Conservation (phyloP, 192 early-diverging fungal genomes). For the Linnemannia schmuckeri region DNA sequence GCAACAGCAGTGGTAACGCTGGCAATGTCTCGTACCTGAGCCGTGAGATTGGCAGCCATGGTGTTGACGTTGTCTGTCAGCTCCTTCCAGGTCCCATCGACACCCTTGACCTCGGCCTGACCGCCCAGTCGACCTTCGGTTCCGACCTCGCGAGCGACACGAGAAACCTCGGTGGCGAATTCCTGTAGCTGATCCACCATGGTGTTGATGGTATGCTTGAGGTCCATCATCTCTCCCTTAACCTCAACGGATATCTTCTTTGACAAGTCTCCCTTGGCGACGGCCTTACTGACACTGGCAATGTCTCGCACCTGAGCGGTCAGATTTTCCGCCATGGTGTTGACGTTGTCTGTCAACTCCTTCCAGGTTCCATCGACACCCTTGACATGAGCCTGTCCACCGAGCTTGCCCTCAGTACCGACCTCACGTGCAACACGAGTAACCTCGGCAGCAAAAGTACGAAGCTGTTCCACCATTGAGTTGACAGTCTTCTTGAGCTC, state of each 20-base stretch:
- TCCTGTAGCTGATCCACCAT: conserved; percentile 80
- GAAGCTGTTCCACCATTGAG: conserved; percentile 68
- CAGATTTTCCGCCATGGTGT: conserved; percentile 77
- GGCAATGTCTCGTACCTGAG: conserved; percentile 74
- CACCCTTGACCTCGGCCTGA: conserved; percentile 68
- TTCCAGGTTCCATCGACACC: too few species aligned
- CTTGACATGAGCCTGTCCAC: too few species aligned
- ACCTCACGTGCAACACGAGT: too few species aligned
- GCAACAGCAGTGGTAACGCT: conserved; percentile 71
- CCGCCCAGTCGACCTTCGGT: conserved; percentile 71
- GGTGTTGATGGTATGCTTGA: conserved; percentile 75
- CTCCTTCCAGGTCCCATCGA: conserved; percentile 68
- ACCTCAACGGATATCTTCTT: too few species aligned
- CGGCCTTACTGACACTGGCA: conserved; percentile 69
- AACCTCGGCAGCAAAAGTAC: too few species aligned
- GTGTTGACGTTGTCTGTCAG: conserved; percentile 73
- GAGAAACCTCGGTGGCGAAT: conserved; percentile 75
- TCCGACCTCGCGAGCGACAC: conserved; percentile 77
- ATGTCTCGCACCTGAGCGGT: conserved; percentile 80
- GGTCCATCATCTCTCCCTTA: conserved; percentile 70
- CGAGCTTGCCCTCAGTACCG: too few species aligned
- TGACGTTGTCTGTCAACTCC: too few species aligned
- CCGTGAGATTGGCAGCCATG: conserved; percentile 69
- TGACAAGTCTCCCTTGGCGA: too few species aligned
- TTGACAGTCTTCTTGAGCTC: conserved; percentile 68